phyloP scores from a whole-genome alignment of 1,284 basidiomycete species.

The Gomphus sp. region DNA sequence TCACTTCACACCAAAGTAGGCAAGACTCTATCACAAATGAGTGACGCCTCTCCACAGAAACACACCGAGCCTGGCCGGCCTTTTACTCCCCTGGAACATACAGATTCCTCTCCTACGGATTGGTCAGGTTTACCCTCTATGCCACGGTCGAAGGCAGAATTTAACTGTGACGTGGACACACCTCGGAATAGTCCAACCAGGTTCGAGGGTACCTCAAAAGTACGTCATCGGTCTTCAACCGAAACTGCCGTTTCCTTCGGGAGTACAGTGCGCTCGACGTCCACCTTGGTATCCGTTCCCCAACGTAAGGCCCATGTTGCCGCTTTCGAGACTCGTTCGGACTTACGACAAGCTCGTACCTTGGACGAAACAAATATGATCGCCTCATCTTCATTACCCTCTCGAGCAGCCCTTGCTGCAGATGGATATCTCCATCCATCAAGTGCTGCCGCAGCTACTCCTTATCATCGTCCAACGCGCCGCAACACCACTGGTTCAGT shows the following conservation, averaged over 20 bases:
- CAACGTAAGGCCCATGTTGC: constrained; percentile 7
- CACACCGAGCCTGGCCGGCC: not conserved
- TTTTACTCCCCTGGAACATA: not conserved
- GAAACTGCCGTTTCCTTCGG: not conserved
- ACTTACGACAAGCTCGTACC: constrained; percentile 1
- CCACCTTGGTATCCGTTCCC: constrained; percentile 7
- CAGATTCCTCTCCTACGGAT: not conserved
- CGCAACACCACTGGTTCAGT: constrained; percentile 43
- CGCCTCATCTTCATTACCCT: not conserved
- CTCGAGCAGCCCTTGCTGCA: constrained; percentile 12
- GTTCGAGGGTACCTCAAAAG: not conserved
- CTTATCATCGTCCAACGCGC: constrained; percentile 34
- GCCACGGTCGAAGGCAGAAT: constrained; percentile 20
- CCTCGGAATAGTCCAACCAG: constrained; percentile 14
- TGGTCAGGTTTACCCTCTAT: not conserved
- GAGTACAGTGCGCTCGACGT: not conserved
- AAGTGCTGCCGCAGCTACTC: constrained; percentile 10
- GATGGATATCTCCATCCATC: constrained; percentile 48
- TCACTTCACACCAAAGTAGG: constrained; percentile 16
- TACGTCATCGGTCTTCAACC: constrained; percentile 2
- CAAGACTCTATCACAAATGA: constrained; percentile 20
- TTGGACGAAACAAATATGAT: not conserved
- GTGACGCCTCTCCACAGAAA: constrained; percentile 11
- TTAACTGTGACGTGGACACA: constrained; percentile 46
- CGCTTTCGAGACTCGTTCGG: constrained; percentile 6